These are phyloP conservation scores for Microcyclospora pomicola DNA, from an alignment of 2,329 filamentous ascomycete species.

Conservation along the genomic window DNA sequence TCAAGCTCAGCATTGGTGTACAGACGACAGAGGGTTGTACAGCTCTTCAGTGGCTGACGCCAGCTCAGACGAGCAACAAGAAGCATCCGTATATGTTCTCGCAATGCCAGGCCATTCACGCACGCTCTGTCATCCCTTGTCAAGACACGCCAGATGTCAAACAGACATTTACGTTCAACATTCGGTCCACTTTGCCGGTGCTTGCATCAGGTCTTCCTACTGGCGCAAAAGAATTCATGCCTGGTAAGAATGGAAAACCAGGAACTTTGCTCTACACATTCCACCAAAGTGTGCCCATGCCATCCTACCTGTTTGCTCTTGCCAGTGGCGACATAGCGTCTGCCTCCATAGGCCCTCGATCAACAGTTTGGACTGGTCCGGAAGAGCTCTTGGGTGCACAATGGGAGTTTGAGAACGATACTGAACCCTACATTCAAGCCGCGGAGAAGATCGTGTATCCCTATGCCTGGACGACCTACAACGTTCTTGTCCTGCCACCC, in stretches of 20 bases:
- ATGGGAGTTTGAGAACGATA: constrained; percentile 83
- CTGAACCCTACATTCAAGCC: constrained; percentile 79
- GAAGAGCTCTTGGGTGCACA: constrained; percentile 73
- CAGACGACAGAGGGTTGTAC: constrained; percentile 80
- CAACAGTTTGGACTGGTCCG: constrained; percentile 72
- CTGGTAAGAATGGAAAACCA: constrained; percentile 39
- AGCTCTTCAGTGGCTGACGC: constrained; percentile 88
- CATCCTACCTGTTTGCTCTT: constrained; percentile 87
- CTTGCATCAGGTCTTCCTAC: constrained; percentile 70
- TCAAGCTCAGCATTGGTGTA: constrained; percentile 29
- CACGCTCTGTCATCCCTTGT: constrained; percentile 85
- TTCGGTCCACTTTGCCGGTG: constrained; percentile 77
- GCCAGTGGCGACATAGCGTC: constrained; percentile 71
- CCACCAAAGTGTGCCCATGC: constrained; percentile 82
- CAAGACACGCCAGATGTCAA: constrained; percentile 97
- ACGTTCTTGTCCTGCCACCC: constrained; percentile 76
- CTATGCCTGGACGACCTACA: constrained; percentile 92
- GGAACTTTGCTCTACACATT: constrained; percentile 61
- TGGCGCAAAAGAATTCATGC: constrained; percentile 37
- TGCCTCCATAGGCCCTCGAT: constrained; percentile 75
- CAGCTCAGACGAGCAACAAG: constrained; percentile 86
- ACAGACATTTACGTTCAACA: constrained; percentile 81
- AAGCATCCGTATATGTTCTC: constrained; percentile 97
- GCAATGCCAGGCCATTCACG: constrained; percentile 94
- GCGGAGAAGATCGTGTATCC: constrained; percentile 72